Percentiles rank a stretch among this genome's conserved stretches.
Conservation (phyloP, 1,284 basidiomycete genomes). For the Caloboletus firmus region DNA sequence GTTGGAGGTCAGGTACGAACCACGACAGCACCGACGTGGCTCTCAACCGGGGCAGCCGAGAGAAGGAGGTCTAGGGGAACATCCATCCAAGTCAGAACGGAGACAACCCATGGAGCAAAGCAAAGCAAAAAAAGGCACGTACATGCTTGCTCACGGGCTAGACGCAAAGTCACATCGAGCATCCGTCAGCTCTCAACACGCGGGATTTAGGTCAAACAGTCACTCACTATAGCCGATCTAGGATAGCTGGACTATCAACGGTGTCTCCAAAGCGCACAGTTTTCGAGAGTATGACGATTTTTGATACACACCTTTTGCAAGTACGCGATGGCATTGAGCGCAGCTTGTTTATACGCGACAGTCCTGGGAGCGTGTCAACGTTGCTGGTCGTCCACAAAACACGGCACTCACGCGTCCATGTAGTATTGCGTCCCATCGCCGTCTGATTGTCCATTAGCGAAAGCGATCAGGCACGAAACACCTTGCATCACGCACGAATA, state of each 20-base stretch:
- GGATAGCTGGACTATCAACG: neutral
- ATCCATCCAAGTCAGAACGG: neutral
- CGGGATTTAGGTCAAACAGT: neutral
- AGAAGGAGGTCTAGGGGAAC: constrained; percentile 61
- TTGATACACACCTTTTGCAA: constrained; percentile 62
- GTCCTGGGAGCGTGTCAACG: constrained; percentile 41
- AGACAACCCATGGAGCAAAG: neutral
- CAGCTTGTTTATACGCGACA: constrained; percentile 79
- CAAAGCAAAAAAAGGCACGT: constrained; percentile 24
- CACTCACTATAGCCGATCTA: constrained; percentile 66
- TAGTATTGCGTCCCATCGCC: constrained; percentile 74
- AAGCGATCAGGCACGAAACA: neutral
- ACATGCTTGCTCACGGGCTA: constrained; percentile 74
- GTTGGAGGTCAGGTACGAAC: constrained; percentile 38
- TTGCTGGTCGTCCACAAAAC: neutral
- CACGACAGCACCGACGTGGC: constrained; percentile 72
- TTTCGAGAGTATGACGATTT: neutral
- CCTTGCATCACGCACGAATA: constrained; percentile 46
- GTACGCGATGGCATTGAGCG: constrained; percentile 74
- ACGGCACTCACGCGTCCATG: constrained; percentile 65
- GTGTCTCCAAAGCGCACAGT: neutral
- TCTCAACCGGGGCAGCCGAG: constrained; percentile 75
- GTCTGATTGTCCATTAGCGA: constrained; percentile 40
- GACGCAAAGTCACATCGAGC: neutral
- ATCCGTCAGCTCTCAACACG: neutral